phyloP scores from a whole-genome alignment of 768 basidiomycete species.

The Leccinum uliginosum region DNA sequence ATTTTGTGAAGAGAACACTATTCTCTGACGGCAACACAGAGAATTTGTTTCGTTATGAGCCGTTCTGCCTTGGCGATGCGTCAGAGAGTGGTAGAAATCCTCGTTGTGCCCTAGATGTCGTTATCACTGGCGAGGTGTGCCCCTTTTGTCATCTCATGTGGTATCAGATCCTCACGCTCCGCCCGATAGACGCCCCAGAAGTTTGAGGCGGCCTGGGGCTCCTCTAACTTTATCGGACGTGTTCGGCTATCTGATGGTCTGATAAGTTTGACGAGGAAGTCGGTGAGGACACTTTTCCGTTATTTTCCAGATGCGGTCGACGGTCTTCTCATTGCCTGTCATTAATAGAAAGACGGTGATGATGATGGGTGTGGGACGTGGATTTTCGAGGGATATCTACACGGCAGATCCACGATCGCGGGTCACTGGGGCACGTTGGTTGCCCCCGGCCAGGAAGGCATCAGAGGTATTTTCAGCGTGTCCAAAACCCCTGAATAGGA shows the following conservation, averaged over 20 bases:
- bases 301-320: background rate
- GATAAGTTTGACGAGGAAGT: conserved; percentile 57
- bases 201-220: conserved; percentile 63
- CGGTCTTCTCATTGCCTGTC: background rate
- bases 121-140: conserved; percentile 33
- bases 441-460: conserved; percentile 29
- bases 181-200: conserved; percentile 44
- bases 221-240: conserved; percentile 56
- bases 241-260: conserved; percentile 52
- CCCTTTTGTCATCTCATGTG: conserved; percentile 18
- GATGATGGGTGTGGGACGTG: conserved; percentile 44
- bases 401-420: conserved; percentile 44
- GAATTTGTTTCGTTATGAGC: conserved; percentile 28
- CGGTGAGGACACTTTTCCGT: conserved; percentile 37
- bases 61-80: conserved; percentile 27
- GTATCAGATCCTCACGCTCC: conserved; percentile 21
- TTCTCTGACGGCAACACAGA: conserved; percentile 27
- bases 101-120: conserved; percentile 33
- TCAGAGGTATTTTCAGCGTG: conserved; percentile 58
- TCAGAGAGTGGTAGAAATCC: conserved; percentile 25
- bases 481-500: conserved; percentile 35
- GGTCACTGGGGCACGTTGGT: conserved; percentile 49
- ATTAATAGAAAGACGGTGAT: conserved; percentile 36
- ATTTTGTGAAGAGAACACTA: conserved; percentile 17
- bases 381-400: conserved; percentile 55